Conservation (phyloP, 768 basidiomycete genomes). For the Rubroboletus satanas region DNA sequence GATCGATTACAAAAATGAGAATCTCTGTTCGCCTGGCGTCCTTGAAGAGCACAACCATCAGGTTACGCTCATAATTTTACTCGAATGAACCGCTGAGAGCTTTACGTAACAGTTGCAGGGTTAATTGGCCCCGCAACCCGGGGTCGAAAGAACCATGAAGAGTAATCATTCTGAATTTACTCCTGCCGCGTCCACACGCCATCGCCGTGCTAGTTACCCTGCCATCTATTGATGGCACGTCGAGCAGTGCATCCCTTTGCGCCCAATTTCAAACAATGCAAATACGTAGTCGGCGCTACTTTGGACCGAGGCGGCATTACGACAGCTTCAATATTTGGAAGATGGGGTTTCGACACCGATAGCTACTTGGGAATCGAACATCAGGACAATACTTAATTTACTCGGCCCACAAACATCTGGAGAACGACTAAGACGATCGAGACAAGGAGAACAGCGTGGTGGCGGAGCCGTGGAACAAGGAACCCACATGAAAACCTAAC, state of each 20-base stretch:
- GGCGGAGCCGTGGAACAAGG: background rate
- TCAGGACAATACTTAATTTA: background rate
- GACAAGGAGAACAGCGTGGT: background rate
- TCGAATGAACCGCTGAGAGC: too few relatives aligned
- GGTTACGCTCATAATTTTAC: background rate
- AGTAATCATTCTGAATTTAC: background rate
- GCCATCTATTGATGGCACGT: background rate
- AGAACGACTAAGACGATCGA: background rate
- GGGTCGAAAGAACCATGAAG: background rate
- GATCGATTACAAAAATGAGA: background rate
- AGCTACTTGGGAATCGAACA: background rate
- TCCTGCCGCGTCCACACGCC: background rate
- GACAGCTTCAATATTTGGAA: background rate
- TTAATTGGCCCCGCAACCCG: background rate
- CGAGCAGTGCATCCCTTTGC: background rate
- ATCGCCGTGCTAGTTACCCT: background rate
- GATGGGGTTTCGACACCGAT: background rate
- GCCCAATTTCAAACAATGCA: background rate
- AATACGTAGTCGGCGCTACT: background rate
- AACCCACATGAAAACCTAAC: background rate
- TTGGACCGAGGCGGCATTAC: background rate
- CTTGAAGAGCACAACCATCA: background rate
- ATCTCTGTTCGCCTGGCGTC: background rate
- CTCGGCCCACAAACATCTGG: too few relatives aligned
- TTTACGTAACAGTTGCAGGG: background rate